Base-by-base conservation (phyloP, 2,329 filamentous ascomycete species). In the Aspergillus calidoustus region DNA sequence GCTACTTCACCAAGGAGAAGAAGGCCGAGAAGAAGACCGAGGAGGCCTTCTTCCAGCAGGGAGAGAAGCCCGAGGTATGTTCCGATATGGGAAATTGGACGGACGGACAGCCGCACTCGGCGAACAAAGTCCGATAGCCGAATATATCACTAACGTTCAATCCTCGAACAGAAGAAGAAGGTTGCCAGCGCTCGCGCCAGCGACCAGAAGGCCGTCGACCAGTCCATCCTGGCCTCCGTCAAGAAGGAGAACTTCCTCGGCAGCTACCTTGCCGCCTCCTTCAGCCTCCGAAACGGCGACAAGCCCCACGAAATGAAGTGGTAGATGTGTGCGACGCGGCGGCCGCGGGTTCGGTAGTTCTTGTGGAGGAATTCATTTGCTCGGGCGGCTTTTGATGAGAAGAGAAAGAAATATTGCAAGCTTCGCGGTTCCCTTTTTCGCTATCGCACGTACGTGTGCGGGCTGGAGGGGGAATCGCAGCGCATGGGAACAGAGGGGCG, bases 241-340 rank as follows among this genome's bases (percentile, higher is more conserved):
- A 98, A 98, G 91, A 97, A 98, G 90, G 93, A 96, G 83, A 91
- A 93, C 74, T 86, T 94, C 84, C 91, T 99, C 76, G 84, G 89
- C 80, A 92, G 90, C 85, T 99, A 99, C 89, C 92, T 99, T 76
- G 87, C 87, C 80, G 92, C 90, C 83, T 92, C 90, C 81, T 99
- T 99, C 91, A 96, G 91, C 89, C 90, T 99, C 84, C 91, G 94
- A 86, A 97, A 93, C 87, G 95, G 95, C 79, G 94, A 99, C 88
- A 93, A 94, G 90, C 95, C 95, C 84, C 95, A 99, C 86, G 92
- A 96, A 89, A 98, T 99, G 95, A 91, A 92, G 85, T 99, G 94
- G 89, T 99, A 97, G 84, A 88, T 75, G 71, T 75, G 71, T 71
- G 71, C 65, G 65, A 68, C 68, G 73, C 68, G 71, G 72, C 70